Percentiles rank a stretch among this genome's conserved stretches.
phyloP scores from a whole-genome alignment of 2,329 filamentous ascomycete species.

The Pseudogymnoascus sp. region DNA sequence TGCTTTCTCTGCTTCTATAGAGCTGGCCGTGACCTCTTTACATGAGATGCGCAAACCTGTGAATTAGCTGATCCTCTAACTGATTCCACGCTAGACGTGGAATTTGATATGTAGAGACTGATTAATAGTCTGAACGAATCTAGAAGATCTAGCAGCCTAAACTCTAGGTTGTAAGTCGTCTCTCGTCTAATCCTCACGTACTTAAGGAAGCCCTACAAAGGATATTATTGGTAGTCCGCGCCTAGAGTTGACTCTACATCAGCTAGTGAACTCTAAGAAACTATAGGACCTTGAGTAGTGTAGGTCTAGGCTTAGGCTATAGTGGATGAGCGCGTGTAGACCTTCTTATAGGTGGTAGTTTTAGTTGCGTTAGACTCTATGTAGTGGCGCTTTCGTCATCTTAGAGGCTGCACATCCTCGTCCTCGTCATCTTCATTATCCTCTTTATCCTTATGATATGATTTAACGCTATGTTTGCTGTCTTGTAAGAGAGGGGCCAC shows the following conservation, averaged over 20 bases:
- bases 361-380: background rate
- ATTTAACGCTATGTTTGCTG: too few relatives aligned
- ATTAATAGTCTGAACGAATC: background rate
- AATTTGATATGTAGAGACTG: background rate
- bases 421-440: too few relatives aligned
- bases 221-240: background rate
- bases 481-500: too few relatives aligned
- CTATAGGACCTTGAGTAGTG: too few relatives aligned
- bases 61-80: background rate
- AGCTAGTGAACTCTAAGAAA: too few relatives aligned
- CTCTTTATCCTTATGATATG: too few relatives aligned
- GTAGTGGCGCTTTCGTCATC: too few relatives aligned
- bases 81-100: background rate
- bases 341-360: background rate
- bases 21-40: background rate
- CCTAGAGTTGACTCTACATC: background rate
- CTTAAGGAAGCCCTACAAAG: background rate
- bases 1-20: background rate
- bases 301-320: too few relatives aligned
- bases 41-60: background rate
- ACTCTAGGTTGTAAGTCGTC: background rate
- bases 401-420: too few relatives aligned
- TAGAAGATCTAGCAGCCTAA: slow-evolving; percentile 1
- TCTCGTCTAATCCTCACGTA: background rate
- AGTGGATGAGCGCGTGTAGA: too few relatives aligned